Percentiles rank a stretch among this genome's conserved stretches.
Evolutionary conservation across 352 stramenopile species (phyloP).

Genomic region (Pythium rishiriense): DNA sequence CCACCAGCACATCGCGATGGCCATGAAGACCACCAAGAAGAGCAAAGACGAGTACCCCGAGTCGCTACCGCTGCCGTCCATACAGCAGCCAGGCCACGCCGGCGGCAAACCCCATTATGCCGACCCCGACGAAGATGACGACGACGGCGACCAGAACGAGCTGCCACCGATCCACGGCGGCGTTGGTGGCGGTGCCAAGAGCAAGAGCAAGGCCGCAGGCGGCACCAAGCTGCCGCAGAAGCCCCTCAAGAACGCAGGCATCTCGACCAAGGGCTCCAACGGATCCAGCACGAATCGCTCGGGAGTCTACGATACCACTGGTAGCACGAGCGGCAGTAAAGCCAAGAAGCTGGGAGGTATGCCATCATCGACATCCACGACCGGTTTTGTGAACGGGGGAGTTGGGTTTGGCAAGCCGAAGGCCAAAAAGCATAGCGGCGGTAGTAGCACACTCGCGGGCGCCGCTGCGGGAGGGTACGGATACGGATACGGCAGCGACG

Average conservation of each 20-base stretch:
- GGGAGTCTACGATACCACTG: slow-evolving; percentile 13
- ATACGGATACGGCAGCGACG: slow-evolving; percentile 15
- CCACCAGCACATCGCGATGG: slow-evolving; percentile 32
- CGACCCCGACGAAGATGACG: slow-evolving; percentile 25
- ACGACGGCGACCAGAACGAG: slow-evolving; percentile 43
- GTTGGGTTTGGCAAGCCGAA: slow-evolving; percentile 13
- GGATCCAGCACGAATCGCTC: slow-evolving; percentile 27
- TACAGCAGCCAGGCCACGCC: slow-evolving; percentile 32
- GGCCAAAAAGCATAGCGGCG: slow-evolving; percentile 17
- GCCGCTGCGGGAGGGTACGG: slow-evolving; percentile 13
- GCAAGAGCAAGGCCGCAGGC: slow-evolving; percentile 12
- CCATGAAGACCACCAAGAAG: slow-evolving; percentile 44
- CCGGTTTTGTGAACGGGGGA: neutral
- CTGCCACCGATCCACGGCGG: slow-evolving; percentile 50
- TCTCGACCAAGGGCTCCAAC: slow-evolving; percentile 6
- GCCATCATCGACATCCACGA: neutral
- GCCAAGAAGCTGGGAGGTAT: slow-evolving; percentile 9
- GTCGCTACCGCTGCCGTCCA: slow-evolving; percentile 51
- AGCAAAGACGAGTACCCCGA: slow-evolving; percentile 51
- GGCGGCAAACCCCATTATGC: slow-evolving; percentile 17
- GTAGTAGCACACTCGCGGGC: slow-evolving; percentile 5
- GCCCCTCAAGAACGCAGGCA: neutral
- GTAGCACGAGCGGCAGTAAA: neutral
- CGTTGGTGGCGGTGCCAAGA: slow-evolving; percentile 22
- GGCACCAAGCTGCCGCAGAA: slow-evolving; percentile 14